A percentile compares a stretch with the other conserved stretches of the same genome.
These are phyloP conservation scores for Schoenoplectus triqueter DNA, from an alignment of 202 grass and related monocot species.

Conservation along the genomic window DNA sequence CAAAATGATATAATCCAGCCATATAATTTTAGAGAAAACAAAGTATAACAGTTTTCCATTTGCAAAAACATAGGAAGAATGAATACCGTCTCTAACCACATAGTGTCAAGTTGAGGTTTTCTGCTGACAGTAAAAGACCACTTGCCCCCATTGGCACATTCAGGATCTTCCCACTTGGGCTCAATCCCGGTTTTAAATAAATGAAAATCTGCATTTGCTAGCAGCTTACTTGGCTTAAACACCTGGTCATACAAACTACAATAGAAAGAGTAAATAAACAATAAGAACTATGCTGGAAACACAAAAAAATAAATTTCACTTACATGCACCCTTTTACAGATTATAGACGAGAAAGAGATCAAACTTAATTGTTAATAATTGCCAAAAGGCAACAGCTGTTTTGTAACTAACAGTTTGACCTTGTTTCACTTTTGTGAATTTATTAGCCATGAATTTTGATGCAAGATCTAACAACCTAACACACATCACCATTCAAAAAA, in stretches of 20 bases:
- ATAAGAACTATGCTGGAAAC: background rate
- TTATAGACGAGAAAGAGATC: too few species aligned
- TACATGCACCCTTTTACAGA: too few species aligned
- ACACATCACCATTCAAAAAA: constrained; percentile 4
- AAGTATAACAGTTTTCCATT: too few species aligned
- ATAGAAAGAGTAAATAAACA: constrained; percentile 38
- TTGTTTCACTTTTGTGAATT: background rate
- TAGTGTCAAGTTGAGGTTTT: constrained; percentile 78
- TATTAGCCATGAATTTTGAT: background rate
- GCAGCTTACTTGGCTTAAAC: constrained; percentile 85
- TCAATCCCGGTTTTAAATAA: constrained; percentile 89
- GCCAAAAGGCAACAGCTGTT: too few species aligned
- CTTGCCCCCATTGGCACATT: constrained; percentile 97
- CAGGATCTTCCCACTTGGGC: constrained; percentile 98
- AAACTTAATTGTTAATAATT: too few species aligned
- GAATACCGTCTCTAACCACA: constrained; percentile 88
- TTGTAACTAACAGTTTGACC: background rate
- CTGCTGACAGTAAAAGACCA: constrained; percentile 81
- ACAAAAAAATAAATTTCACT: background rate
- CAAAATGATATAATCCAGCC: too few species aligned
- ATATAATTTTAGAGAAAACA: too few species aligned
- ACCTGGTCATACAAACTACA: constrained; percentile 87
- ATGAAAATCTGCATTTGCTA: constrained; percentile 85
- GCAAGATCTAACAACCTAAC: background rate
- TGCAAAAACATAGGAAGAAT: constrained; percentile 22